A percentile compares a stretch with the other conserved stretches of the same genome.
Conservation (phyloP, 305 asterid genomes). For the Coffea humblotiana region DNA sequence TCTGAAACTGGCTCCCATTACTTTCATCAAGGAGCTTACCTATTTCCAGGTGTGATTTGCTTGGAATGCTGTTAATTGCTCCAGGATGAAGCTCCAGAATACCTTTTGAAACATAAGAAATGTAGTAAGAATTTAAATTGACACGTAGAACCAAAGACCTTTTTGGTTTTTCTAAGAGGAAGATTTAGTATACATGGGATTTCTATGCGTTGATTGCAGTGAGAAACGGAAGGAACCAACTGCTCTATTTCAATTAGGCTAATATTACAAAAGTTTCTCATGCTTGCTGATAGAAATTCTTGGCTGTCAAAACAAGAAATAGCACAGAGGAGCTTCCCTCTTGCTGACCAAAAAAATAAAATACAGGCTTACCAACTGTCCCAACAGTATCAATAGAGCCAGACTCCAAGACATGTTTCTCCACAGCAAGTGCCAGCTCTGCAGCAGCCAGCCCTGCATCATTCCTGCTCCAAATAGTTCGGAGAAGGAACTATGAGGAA, state of each 20-base stretch:
- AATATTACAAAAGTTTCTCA: background rate
- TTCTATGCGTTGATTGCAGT: background rate
- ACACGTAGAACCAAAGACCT: background rate
- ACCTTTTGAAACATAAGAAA: constrained; percentile 37
- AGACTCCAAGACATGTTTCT: constrained; percentile 80
- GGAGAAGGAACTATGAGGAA: constrained; percentile 1
- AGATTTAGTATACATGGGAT: background rate
- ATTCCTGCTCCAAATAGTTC: constrained; percentile 55
- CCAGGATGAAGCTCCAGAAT: constrained; percentile 94
- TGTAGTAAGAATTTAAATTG: constrained; percentile 7
- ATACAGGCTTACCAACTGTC: constrained; percentile 64
- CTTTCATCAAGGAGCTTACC: constrained; percentile 39
- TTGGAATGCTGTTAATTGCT: constrained; percentile 97
- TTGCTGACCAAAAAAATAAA: background rate
- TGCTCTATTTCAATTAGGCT: background rate
- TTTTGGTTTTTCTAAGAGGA: background rate
- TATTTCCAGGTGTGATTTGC: constrained; percentile 89
- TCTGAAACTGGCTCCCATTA: background rate
- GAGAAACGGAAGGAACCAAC: background rate
- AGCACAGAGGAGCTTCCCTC: background rate
- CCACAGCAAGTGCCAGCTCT: constrained; percentile 86
- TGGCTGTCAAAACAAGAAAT: background rate
- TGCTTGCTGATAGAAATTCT: background rate
- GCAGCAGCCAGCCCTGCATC: constrained; percentile 99
- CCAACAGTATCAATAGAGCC: constrained; percentile 97